Evolutionary conservation across 106 monocot genomes (phyloP).

Genomic region (Dendrobium nobile): DNA sequence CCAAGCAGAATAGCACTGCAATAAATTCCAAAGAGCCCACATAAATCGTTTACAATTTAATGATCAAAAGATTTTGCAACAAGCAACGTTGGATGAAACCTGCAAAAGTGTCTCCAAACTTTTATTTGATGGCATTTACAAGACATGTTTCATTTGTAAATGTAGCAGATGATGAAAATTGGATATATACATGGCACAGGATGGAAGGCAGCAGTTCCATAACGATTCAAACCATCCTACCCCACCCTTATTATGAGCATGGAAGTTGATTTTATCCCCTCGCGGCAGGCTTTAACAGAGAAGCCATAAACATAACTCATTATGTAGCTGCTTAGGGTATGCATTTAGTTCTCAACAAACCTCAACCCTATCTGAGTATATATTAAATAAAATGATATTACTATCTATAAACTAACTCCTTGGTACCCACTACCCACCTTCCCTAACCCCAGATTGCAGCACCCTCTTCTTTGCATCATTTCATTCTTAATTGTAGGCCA

Average conservation of each 20-base stretch:
- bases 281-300: too few relatives aligned
- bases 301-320: too few relatives aligned
- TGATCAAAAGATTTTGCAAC: neutral
- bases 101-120: neutral
- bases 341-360: too few relatives aligned
- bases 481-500: too few relatives aligned
- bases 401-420: neutral
- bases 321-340: too few relatives aligned
- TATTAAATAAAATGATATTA: neutral
- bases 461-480: neutral
- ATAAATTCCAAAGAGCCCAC: neutral
- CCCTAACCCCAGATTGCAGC: neutral
- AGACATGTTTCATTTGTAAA: neutral
- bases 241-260: neutral
- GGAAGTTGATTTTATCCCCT: too few relatives aligned
- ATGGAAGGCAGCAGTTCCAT: neutral
- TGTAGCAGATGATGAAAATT: neutral
- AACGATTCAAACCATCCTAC: neutral
- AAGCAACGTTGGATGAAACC: neutral
- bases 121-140: neutral
- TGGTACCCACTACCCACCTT: neutral
- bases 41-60: neutral
- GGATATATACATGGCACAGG: neutral
- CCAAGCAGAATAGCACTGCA: constrained; percentile 97
- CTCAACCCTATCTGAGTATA: neutral